These are phyloP conservation scores for Vitis riparia DNA, from an alignment of 164 flowering plant species.

Conservation along the genomic window DNA sequence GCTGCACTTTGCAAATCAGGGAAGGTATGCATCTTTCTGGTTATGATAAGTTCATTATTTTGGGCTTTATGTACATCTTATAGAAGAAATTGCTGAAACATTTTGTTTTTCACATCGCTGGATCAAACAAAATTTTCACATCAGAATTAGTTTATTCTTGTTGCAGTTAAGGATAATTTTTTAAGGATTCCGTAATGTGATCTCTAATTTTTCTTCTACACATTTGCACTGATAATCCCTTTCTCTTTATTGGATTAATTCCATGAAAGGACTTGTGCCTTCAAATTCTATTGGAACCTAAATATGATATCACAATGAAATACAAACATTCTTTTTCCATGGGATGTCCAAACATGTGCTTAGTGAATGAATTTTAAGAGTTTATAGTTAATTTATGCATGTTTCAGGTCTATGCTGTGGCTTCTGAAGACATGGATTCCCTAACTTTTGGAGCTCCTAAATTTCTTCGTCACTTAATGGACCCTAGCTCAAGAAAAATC, in stretches of 20 bases:
- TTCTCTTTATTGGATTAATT: too few species aligned
- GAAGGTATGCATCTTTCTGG: constrained; percentile 48
- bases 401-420: constrained; percentile 89
- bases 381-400: not conserved
- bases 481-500: constrained; percentile 88
- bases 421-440: constrained; percentile 99
- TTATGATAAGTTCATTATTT: constrained; percentile 1
- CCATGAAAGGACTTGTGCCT: too few species aligned
- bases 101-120: too few species aligned
- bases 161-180: too few species aligned
- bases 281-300: not conserved
- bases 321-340: not conserved
- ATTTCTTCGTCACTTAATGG: constrained; percentile 97
- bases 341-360: not conserved
- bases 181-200: too few species aligned
- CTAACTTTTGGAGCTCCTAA: constrained; percentile 96
- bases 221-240: too few species aligned
- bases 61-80: not conserved
- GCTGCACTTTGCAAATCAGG: constrained; percentile 92
- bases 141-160: too few species aligned
- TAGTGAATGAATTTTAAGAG: not conserved
- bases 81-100: too few species aligned
- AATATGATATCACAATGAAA: not conserved
- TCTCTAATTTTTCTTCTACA: too few species aligned
- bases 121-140: too few species aligned